Percentiles rank a stretch among this genome's conserved stretches.
phyloP scores from a whole-genome alignment of 495 filamentous ascomycete genomes.

The Tricharina praecox region DNA sequence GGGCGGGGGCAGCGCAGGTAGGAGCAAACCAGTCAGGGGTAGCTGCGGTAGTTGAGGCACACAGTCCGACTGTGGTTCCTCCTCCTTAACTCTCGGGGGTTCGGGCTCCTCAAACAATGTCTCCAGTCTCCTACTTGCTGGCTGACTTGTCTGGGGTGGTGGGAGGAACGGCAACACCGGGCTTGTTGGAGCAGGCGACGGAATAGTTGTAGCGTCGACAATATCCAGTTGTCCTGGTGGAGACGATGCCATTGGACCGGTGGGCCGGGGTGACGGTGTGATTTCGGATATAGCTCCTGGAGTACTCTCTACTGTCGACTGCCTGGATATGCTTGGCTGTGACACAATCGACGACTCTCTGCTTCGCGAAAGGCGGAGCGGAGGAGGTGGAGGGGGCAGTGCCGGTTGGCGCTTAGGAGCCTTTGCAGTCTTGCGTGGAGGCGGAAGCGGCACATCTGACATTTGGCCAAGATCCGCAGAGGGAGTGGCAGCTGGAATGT shows the following conservation, averaged over 20 bases:
- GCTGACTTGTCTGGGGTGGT: slow-evolving; percentile 2
- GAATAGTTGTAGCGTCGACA: slow-evolving; percentile 8
- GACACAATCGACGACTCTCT: neutral
- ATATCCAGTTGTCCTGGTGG: slow-evolving; percentile 18
- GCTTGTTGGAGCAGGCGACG: slow-evolving; percentile 23
- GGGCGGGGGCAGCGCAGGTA: neutral
- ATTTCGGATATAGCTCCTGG: neutral
- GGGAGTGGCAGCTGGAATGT: neutral
- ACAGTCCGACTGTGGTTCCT: slow-evolving; percentile 3
- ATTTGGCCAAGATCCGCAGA: neutral
- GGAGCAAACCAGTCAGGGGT: neutral
- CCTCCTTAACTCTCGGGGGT: neutral
- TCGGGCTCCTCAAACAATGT: slow-evolving; percentile 15
- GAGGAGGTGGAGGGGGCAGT: neutral
- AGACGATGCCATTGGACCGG: slow-evolving; percentile 19
- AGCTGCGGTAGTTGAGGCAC: neutral
- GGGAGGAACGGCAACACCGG: slow-evolving; percentile 18
- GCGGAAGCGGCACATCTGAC: neutral
- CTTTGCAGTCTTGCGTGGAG: neutral
- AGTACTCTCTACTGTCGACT: neutral
- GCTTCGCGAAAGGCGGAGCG: neutral
- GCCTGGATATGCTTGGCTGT: slow-evolving; percentile 5
- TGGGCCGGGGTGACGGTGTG: neutral
- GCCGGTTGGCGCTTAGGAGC: neutral
- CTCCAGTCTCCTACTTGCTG: slow-evolving; percentile 9